Base-by-base conservation (phyloP, 176 grass and related monocot species). In the Musa itinerans region DNA sequence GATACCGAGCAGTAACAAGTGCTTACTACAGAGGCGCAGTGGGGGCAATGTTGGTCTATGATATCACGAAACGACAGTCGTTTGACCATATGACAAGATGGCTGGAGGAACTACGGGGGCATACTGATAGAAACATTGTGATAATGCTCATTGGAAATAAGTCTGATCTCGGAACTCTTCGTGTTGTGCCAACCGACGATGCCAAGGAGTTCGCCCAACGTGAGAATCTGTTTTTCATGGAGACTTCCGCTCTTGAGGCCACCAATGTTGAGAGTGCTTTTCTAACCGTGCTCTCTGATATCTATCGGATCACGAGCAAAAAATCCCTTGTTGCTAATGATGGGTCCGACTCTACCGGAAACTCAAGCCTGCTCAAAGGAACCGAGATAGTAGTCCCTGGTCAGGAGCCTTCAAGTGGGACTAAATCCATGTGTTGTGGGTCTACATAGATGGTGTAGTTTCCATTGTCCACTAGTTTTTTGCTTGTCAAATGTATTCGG, bases 91-190 rank as follows among this genome's bases (percentile, higher is more conserved):
- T 74, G 1, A 8, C 53, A 2, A 57, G 53, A 74, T 74, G 72
- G 72, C 53, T 74, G 25, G 72, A 74, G 22, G 72, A 74, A 56
- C 51, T 74, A 10, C 19, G 72, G 1, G 72, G 52, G 5, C 72
- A 74, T 56, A 53, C 72, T 26, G 72, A 74, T 52, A 56, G 15
- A 53, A 74, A 74, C 51, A 74, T 74, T 12, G 72, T 74, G 1
- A 74, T 74, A 23, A 74, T 74, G 72, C 72, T 74, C 6, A 26
- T 74, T 56, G 72, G 72, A 55, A 74, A 74, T 22, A 74, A 74
- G 72, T 74, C 72, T 53, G 72, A 74, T 17, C 72, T 74, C 16
- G 72, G 72, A 74, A 74, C 43, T 6, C 72, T 74, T 74, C 72
- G 72, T 34, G 72, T 53, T 8, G 72, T 74, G 23, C 72, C 72